A percentile compares a stretch with the other conserved stretches of the same genome.
Conservation (phyloP, 768 basidiomycete genomes). For the Polyporus arcularius region DNA sequence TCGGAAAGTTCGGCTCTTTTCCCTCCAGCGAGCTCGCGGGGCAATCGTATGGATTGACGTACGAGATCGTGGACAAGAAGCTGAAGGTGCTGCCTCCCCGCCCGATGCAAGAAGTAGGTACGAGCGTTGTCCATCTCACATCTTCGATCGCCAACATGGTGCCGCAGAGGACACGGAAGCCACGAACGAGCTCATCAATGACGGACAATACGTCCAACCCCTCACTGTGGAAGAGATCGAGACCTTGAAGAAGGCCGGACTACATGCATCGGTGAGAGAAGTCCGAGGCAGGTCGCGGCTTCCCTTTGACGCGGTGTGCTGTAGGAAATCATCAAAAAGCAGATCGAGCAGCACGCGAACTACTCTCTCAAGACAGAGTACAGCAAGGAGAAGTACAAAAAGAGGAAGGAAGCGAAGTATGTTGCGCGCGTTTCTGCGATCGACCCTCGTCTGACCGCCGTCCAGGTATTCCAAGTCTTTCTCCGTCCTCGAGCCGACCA, state of each 20-base stretch:
- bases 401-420: conserved; percentile 95
- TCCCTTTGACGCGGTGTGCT: background rate
- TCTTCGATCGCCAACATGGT: conserved; percentile 5
- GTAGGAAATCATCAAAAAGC: conserved; percentile 92
- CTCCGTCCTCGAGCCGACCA: conserved; percentile 83
- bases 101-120: conserved; percentile 80
- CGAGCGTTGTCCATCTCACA: conserved; percentile 25
- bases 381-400: conserved; percentile 97
- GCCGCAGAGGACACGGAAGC: conserved; percentile 90
- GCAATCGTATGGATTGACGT: conserved; percentile 84
- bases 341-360: conserved; percentile 91
- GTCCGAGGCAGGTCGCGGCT: background rate
- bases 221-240: conserved; percentile 84
- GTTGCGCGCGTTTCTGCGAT: conserved; percentile 23
- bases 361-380: conserved; percentile 96
- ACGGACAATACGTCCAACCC: conserved; percentile 81
- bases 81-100: conserved; percentile 62
- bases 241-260: conserved; percentile 76
- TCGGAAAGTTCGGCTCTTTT: conserved; percentile 90
- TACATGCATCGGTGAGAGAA: conserved; percentile 61
- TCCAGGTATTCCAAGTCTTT: conserved; percentile 84
- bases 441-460: background rate
- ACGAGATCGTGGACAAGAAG: conserved; percentile 79
- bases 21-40: conserved; percentile 73
- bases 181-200: conserved; percentile 94